These are phyloP conservation scores for Epichloe aotearoae DNA, from an alignment of 2,329 filamentous ascomycete species.

Conservation along the genomic window DNA sequence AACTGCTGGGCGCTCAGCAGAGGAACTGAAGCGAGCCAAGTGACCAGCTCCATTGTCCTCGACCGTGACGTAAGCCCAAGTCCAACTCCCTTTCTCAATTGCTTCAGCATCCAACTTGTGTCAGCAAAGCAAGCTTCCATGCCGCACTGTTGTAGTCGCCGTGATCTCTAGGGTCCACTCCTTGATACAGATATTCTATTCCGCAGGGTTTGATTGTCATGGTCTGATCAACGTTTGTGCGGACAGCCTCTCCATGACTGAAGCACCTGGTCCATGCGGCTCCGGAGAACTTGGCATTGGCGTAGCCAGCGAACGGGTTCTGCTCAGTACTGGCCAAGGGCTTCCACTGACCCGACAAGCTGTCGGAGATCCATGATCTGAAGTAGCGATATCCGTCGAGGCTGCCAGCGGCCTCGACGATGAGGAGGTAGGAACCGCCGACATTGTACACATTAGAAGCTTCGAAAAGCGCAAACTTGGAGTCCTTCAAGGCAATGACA, in stretches of 20 bases:
- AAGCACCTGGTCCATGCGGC: constrained; percentile 52
- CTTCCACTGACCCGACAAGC: constrained; percentile 44
- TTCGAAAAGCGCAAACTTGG: constrained; percentile 45
- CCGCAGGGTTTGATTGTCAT: constrained; percentile 51
- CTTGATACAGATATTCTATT: constrained; percentile 52
- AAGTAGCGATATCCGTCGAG: constrained; percentile 43
- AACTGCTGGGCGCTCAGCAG: too few relatives aligned
- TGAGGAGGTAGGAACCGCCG: constrained; percentile 48
- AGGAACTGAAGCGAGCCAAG: too few relatives aligned
- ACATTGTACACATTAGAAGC: constrained; percentile 54
- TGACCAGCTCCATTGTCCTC: too few relatives aligned
- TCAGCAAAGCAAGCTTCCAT: background rate
- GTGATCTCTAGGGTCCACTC: constrained; percentile 24
- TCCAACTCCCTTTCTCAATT: too few relatives aligned
- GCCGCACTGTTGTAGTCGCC: constrained; percentile 27
- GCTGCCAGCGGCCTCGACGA: constrained; percentile 48
- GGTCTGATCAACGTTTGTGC: constrained; percentile 45
- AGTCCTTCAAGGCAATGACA: constrained; percentile 34
- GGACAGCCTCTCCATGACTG: constrained; percentile 49
- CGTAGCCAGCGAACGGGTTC: constrained; percentile 49
- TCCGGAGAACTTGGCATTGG: constrained; percentile 36
- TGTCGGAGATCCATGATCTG: constrained; percentile 50
- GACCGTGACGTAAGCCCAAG: too few relatives aligned
- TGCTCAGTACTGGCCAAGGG: constrained; percentile 40
- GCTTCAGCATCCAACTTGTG: background rate